Base-by-base conservation (phyloP, 768 basidiomycete species). In the Podaxis mareebaensis region DNA sequence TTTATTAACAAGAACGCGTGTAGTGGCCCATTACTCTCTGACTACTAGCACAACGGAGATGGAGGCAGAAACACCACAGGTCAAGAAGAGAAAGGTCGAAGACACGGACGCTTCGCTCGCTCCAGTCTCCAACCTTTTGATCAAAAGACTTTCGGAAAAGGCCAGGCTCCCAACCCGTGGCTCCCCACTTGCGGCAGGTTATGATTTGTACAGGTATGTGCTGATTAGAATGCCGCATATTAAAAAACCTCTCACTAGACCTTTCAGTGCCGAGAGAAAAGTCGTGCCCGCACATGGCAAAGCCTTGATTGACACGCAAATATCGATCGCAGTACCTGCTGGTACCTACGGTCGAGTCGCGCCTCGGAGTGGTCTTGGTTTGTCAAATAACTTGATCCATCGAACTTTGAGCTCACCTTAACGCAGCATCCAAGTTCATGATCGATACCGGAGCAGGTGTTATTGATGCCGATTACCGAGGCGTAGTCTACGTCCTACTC, bases 381-480 rank as follows among this genome's bases (percentile, higher is more conserved):
- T 58, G 90, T 75, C 53, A 13, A 36, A 4, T 4, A 52, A 39
- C 38, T 46, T 59, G 5, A 6, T 28, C 46, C 20, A 10, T 39
- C 3, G 28, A 40, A 15, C 20, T 30, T 58, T 28, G 53, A 30
- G 64, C 15, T 30, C 46, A 20, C 51, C 48, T 39, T 36, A 11
- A 8, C 65, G 17, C 66, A 97, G 97, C 97, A 20, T 92, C 92
- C 15, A 99, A 99, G 73, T 95, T 93, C 74, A 95, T 94, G 88
- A 98, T 99, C 63, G 93, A 96, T 72, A 99, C 96, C 0, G 97
- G 97, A 1, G 97, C 97, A 11, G 97, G 96, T 22, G 97, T 99
- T 6, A 85, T 99, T 56, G 97, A 99, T 66, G 93, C 94, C 6
- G 97, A 99, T 74, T 99, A 99, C 75, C 84, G 97, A 58, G 97